These are phyloP conservation scores for Fomitiporia mediterranea DNA, from an alignment of 1,284 basidiomycete species.

Conservation along the genomic window DNA sequence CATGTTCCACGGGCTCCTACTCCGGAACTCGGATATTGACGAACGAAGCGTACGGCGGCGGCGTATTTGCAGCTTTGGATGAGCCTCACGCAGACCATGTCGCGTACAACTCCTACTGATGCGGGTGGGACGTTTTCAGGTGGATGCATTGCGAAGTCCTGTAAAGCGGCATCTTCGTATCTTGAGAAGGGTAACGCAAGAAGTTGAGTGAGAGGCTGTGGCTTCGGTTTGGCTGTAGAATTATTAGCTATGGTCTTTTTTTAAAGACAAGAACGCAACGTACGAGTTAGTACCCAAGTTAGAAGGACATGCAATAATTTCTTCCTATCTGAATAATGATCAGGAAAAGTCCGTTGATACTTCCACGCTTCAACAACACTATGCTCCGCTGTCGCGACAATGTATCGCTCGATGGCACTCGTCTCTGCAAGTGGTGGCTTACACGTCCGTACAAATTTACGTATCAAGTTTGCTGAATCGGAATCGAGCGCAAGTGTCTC, in stretches of 20 bases:
- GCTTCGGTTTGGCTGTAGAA: constrained; percentile 50
- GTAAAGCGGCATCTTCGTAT: constrained; percentile 56
- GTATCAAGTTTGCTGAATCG: constrained; percentile 49
- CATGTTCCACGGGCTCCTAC: constrained; percentile 26
- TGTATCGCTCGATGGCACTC: constrained; percentile 62
- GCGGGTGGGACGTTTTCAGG: constrained; percentile 42
- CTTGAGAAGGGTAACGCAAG: constrained; percentile 57
- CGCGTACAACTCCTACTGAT: constrained; percentile 63
- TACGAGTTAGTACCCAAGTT: constrained; percentile 64
- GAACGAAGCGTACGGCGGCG: constrained; percentile 72
- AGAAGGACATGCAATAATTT: constrained; percentile 58
- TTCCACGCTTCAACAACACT: constrained; percentile 68
- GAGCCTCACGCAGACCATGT: constrained; percentile 76
- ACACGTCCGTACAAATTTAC: constrained; percentile 64
- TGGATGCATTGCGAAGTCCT: constrained; percentile 53
- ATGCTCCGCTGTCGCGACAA: constrained; percentile 57
- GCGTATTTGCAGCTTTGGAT: constrained; percentile 71
- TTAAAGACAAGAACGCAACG: constrained; percentile 30
- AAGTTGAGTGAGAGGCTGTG: constrained; percentile 51
- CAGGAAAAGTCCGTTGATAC: constrained; percentile 63
- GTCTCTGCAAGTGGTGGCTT: constrained; percentile 64
- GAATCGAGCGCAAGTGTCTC: constrained; percentile 55
- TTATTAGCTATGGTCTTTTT: constrained; percentile 9
- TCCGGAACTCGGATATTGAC: constrained; percentile 45
- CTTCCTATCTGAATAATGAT: constrained; percentile 45